A percentile compares a stretch with the other conserved stretches of the same genome.
Conservation (phyloP, 1,139 yeast genomes). For the Pichia sp. region DNA sequence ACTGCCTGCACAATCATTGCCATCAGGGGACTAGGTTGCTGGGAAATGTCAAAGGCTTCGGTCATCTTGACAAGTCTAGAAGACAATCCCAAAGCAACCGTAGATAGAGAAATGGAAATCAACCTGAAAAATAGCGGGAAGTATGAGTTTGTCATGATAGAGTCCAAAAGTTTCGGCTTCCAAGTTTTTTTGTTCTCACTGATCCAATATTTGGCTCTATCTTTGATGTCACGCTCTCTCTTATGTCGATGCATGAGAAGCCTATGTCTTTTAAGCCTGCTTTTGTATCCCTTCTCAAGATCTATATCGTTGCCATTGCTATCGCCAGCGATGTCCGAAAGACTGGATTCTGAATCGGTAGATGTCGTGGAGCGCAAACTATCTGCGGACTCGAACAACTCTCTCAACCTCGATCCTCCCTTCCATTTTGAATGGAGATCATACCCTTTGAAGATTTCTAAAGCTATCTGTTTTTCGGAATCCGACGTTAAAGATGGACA, state of each 20-base stretch:
- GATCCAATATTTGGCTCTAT: constrained; percentile 67
- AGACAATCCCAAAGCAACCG: constrained; percentile 65
- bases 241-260: constrained; percentile 26
- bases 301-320: constrained; percentile 5
- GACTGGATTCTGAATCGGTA: background rate
- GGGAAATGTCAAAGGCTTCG: constrained; percentile 46
- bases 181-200: constrained; percentile 60
- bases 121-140: constrained; percentile 75
- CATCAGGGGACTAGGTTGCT: constrained; percentile 90
- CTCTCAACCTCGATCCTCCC: constrained; percentile 60
- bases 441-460: constrained; percentile 19
- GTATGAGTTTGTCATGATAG: constrained; percentile 71
- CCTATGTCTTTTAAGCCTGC: constrained; percentile 23
- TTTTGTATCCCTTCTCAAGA: constrained; percentile 21
- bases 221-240: constrained; percentile 29
- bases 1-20: constrained; percentile 79
- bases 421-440: constrained; percentile 55
- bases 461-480: background rate
- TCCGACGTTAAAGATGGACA: background rate
- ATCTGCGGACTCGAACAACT: constrained; percentile 45
- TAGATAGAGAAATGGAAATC: constrained; percentile 57
- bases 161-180: constrained; percentile 54
- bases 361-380: background rate
- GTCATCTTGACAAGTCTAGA: constrained; percentile 54
- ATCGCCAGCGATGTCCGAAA: background rate